phyloP scores from a whole-genome alignment of 2,329 filamentous ascomycete genomes.

The Talaromyces sp. region DNA sequence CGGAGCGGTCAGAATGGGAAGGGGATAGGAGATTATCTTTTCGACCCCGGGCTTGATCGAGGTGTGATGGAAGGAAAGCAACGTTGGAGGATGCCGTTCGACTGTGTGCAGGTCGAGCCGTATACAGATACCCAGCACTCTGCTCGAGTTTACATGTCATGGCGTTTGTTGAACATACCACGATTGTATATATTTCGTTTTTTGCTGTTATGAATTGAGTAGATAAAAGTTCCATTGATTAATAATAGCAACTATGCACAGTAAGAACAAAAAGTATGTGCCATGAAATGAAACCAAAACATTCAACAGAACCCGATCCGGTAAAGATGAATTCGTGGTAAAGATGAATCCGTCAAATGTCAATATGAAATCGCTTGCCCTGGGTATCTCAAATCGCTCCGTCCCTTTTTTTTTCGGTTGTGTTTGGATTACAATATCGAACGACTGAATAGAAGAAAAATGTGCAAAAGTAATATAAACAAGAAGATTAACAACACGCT shows the following conservation, averaged over 20 bases:
- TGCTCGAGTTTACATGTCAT: background rate
- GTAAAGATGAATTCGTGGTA: background rate
- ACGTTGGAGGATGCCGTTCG: background rate
- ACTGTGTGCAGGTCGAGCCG: background rate
- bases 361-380: slow-evolving; percentile 23
- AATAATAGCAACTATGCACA: background rate
- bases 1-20: background rate
- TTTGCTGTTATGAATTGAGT: background rate
- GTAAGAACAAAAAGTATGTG: slow-evolving; percentile 5
- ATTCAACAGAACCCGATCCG: background rate
- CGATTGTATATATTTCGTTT: background rate
- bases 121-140: slow-evolving; percentile 4
- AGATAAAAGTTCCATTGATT: background rate
- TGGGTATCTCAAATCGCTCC: slow-evolving; percentile 32
- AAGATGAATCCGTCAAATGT: slow-evolving; percentile 7
- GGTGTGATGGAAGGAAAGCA: too few relatives aligned
- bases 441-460: background rate
- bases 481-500: background rate
- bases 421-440: background rate
- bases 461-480: slow-evolving; percentile 1
- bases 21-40: background rate
- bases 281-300: slow-evolving; percentile 1
- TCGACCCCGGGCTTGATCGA: background rate
- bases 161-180: slow-evolving; percentile 4
- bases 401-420: background rate